phyloP scores from a whole-genome alignment of 768 basidiomycete species.

The Lentinus brumalis region DNA sequence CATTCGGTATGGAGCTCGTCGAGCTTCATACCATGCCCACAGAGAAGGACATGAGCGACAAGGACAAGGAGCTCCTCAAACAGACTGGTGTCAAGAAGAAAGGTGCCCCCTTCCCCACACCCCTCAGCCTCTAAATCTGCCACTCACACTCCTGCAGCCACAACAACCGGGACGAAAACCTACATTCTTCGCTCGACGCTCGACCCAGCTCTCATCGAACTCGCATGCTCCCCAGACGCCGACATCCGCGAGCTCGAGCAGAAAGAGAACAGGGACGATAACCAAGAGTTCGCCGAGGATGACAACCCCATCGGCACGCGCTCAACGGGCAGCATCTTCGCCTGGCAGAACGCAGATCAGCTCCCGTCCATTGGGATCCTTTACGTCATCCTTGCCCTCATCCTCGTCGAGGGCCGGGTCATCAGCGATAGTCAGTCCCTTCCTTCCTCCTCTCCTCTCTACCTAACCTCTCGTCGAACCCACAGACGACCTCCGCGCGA shows the following conservation, averaged over 20 bases:
- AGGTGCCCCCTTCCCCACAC: slow-evolving; percentile 39
- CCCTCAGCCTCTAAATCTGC: not conserved
- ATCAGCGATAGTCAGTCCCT: slow-evolving; percentile 69
- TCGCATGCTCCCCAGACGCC: slow-evolving; percentile 53
- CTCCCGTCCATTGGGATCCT: slow-evolving; percentile 72
- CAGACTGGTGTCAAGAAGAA: slow-evolving; percentile 68
- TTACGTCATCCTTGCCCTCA: slow-evolving; percentile 78
- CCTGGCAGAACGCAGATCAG: slow-evolving; percentile 71
- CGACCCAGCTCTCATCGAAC: slow-evolving; percentile 59
- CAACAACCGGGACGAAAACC: slow-evolving; percentile 66
- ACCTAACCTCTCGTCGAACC: not conserved
- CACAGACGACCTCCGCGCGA: slow-evolving; percentile 70
- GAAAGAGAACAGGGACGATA: slow-evolving; percentile 44
- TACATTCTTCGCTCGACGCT: slow-evolving; percentile 84
- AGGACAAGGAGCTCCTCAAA: slow-evolving; percentile 45
- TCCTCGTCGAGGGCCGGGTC: slow-evolving; percentile 78
- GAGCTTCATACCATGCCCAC: slow-evolving; percentile 71
- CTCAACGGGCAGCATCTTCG: slow-evolving; percentile 68
- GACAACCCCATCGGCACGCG: slow-evolving; percentile 48
- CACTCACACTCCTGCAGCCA: slow-evolving; percentile 35
- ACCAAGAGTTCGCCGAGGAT: slow-evolving; percentile 51
- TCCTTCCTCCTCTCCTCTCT: not conserved
- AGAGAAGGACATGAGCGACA: slow-evolving; percentile 50
- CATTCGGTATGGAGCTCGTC: slow-evolving; percentile 84
- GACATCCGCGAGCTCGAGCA: slow-evolving; percentile 48